These are phyloP conservation scores for Beauveria medogensis DNA, from an alignment of 2,329 filamentous ascomycete genomes.

Conservation along the genomic window DNA sequence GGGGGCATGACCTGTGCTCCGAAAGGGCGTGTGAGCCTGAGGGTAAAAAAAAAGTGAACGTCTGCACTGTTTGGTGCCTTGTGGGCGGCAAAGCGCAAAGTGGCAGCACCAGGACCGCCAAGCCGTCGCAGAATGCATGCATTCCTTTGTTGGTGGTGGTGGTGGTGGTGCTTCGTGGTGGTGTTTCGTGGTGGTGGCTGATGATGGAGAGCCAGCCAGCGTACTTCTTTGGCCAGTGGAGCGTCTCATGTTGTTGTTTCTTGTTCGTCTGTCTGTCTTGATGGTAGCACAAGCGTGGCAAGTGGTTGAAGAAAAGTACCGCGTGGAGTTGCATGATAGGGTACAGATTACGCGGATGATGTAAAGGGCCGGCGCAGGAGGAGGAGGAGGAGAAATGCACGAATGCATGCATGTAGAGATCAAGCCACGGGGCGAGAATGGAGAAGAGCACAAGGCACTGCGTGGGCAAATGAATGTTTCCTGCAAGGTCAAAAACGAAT, in stretches of 20 bases:
- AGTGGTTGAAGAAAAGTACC: background rate
- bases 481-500: background rate
- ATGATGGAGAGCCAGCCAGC: too few relatives aligned
- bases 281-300: too few relatives aligned
- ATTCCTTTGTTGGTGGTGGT: background rate
- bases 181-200: background rate
- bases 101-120: background rate
- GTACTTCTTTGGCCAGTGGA: too few relatives aligned
- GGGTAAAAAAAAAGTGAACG: too few relatives aligned
- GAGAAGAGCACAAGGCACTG: background rate
- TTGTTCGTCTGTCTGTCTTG: background rate
- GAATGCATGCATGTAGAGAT: constrained; percentile 2
- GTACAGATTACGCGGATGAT: background rate
- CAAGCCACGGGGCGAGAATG: constrained; percentile 3
- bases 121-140: background rate
- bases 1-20: too few relatives aligned
- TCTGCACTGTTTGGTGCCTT: too few relatives aligned
- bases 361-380: background rate
- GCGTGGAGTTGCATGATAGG: background rate
- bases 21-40: too few relatives aligned
- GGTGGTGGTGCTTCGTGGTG: background rate
- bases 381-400: background rate
- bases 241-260: background rate
- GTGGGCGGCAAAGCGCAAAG: background rate
- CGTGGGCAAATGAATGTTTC: too few relatives aligned